A percentile compares a stretch with the other conserved stretches of the same genome.
Conservation (phyloP, 345 rosid species). For the Linum usitatissimum region DNA sequence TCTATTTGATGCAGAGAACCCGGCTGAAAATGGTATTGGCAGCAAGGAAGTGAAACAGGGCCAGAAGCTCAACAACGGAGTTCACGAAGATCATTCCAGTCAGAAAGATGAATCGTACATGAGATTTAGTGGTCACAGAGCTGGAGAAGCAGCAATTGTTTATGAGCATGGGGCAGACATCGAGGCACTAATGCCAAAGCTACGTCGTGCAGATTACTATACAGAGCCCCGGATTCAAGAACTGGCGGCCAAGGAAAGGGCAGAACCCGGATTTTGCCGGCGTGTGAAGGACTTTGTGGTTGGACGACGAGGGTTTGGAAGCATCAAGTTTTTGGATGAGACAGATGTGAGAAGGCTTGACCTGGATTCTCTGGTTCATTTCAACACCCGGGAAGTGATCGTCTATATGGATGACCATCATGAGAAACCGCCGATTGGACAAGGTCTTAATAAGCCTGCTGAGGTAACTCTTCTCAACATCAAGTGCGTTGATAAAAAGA, state of each 20-base stretch:
- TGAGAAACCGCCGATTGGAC: conserved; percentile 81
- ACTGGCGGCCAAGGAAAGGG: conserved; percentile 83
- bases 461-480: conserved; percentile 90
- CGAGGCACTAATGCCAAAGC: conserved; percentile 89
- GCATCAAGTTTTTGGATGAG: conserved; percentile 78
- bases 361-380: conserved; percentile 69
- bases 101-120: conserved; percentile 25
- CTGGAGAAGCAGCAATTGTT: conserved; percentile 72
- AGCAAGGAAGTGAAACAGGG: conserved; percentile 35
- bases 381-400: conserved; percentile 77
- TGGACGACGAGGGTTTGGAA: conserved; percentile 80
- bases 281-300: conserved; percentile 71
- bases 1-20: conserved; percentile 31
- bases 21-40: conserved; percentile 23
- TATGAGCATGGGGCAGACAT: conserved; percentile 80
- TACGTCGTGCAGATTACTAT: conserved; percentile 65
- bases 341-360: conserved; percentile 79
- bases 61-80: conserved; percentile 42
- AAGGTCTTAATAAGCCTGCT: conserved; percentile 90
- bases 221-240: conserved; percentile 90
- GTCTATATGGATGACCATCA: conserved; percentile 91
- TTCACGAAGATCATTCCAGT: conserved; percentile 32
- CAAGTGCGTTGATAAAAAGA: conserved; percentile 76
- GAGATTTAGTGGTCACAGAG: conserved; percentile 55
- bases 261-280: conserved; percentile 63